Conservation (phyloP, 1,139 yeast genomes). For the Sugiyamaella pinicola region DNA sequence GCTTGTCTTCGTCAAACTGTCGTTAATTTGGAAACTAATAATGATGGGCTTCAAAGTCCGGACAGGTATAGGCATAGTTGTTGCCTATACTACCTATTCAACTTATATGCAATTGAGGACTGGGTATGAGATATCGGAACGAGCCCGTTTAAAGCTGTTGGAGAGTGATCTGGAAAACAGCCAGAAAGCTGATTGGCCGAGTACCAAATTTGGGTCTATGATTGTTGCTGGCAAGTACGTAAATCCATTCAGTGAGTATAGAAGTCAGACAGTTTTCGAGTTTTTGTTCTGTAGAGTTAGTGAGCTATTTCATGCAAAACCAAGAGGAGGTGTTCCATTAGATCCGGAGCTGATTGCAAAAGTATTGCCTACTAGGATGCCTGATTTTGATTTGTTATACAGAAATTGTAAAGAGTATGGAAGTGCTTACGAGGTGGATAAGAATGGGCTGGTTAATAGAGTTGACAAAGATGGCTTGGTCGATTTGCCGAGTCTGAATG, state of each 20-base stretch:
- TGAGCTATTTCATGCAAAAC: conserved; percentile 66
- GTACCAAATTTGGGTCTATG: conserved; percentile 44
- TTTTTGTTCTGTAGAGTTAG: conserved; percentile 69
- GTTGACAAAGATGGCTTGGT: neutral
- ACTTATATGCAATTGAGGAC: conserved; percentile 61
- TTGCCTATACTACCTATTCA: conserved; percentile 70
- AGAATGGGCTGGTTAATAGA: no score
- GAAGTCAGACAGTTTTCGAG: conserved; percentile 88
- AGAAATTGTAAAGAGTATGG: conserved; percentile 30
- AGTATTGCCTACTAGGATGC: conserved; percentile 59
- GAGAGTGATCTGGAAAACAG: conserved; percentile 37
- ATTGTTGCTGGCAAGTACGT: conserved; percentile 78
- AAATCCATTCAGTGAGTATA: conserved; percentile 88
- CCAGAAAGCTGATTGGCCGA: conserved; percentile 44
- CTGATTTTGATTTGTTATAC: conserved; percentile 54
- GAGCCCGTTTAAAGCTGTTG: conserved; percentile 45
- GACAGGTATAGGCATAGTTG: conserved; percentile 55
- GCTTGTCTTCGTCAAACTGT: neutral
- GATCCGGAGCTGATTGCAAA: conserved; percentile 48
- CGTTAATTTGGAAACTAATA: neutral
- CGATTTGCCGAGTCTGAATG: neutral
- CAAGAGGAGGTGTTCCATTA: conserved; percentile 68
- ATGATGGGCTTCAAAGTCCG: conserved; percentile 17
- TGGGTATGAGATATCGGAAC: conserved; percentile 54
- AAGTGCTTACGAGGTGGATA: neutral